Evolutionary conservation across 1,139 yeast genomes (phyloP).

Genomic region (Yarrowia galli): DNA sequence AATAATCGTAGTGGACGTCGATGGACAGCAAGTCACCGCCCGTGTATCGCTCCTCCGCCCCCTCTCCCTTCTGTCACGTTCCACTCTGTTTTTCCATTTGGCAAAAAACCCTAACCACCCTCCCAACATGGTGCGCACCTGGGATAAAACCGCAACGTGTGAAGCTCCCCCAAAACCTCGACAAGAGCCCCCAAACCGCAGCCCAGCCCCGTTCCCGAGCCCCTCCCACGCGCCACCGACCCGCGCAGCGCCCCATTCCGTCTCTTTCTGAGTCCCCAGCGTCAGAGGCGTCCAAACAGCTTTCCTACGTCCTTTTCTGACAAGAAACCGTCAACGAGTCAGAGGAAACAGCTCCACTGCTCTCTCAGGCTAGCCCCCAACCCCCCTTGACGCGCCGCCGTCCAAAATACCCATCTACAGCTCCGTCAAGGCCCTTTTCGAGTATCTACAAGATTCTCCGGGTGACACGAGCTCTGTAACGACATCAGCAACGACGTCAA

Average conservation of each 20-base stretch:
- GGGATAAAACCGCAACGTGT: constrained; percentile 36
- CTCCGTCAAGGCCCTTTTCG: constrained; percentile 16
- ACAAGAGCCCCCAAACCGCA: constrained; percentile 11
- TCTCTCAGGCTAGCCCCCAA: background rate
- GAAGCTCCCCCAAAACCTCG: constrained; percentile 31
- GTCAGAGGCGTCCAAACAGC: background rate
- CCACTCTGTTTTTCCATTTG: constrained; percentile 36
- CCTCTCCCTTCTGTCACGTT: constrained; percentile 23
- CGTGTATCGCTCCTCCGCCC: background rate
- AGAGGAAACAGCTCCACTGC: background rate
- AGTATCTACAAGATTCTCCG: constrained; percentile 1
- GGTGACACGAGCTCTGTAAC: too few species aligned
- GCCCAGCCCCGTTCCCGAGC: constrained; percentile 3
- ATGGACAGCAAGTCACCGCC: too few species aligned
- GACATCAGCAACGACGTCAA: too few species aligned
- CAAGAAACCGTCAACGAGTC: too few species aligned
- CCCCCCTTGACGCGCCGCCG: constrained; percentile 10
- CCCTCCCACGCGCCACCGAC: constrained; percentile 7
- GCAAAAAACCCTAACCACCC: constrained; percentile 37
- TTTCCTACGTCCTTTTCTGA: background rate
- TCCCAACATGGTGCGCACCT: constrained; percentile 28
- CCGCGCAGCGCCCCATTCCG: constrained; percentile 19
- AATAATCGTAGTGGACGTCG: too few species aligned
- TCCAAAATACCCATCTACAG: constrained; percentile 8
- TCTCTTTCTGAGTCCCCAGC: constrained; percentile 14